phyloP scores from a whole-genome alignment of 2,329 filamentous ascomycete genomes.

The Aspergillus japonicus region DNA sequence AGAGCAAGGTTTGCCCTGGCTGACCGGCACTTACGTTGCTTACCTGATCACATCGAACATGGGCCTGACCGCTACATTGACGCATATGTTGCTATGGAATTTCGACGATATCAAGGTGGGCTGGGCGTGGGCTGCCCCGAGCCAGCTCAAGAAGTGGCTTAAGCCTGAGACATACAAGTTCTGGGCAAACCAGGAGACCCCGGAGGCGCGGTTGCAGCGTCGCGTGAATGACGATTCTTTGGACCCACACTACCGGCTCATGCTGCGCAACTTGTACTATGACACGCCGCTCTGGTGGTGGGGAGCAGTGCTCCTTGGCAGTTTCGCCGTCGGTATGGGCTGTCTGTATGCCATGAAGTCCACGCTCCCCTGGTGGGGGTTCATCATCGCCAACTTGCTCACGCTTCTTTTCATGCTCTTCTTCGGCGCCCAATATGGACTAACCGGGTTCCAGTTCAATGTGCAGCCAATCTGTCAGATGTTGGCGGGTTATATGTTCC shows the following conservation, averaged over 20 bases:
- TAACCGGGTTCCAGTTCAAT: slow-evolving; percentile 5
- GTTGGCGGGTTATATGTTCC: slow-evolving; percentile 7
- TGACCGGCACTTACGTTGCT: slow-evolving; percentile 3
- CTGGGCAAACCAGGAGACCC: slow-evolving; percentile 3
- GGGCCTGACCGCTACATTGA: slow-evolving; percentile 3
- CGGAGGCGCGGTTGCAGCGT: not conserved
- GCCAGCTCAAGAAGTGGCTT: slow-evolving; percentile 4
- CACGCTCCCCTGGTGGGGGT: slow-evolving; percentile 5
- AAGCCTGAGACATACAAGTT: slow-evolving; percentile 5
- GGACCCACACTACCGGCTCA: slow-evolving; percentile 4
- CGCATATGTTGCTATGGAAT: slow-evolving; percentile 5
- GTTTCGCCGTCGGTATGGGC: slow-evolving; percentile 2
- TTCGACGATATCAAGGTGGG: slow-evolving; percentile 3
- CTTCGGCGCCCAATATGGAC: slow-evolving; percentile 2
- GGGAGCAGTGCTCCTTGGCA: not conserved
- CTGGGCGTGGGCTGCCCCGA: slow-evolving; percentile 2
- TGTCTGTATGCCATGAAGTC: slow-evolving; percentile 7
- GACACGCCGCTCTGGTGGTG: slow-evolving; percentile 6
- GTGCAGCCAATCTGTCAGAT: slow-evolving; percentile 7
- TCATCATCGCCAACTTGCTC: slow-evolving; percentile 4
- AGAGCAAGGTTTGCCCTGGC: slow-evolving; percentile 5
- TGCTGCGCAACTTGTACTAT: not conserved
- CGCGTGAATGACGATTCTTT: not conserved
- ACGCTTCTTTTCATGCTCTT: slow-evolving; percentile 6
- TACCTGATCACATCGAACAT: slow-evolving; percentile 9